Evolutionary conservation across 2,329 filamentous ascomycete species (phyloP).

Genomic region (Aspergillus puulaauensis): DNA sequence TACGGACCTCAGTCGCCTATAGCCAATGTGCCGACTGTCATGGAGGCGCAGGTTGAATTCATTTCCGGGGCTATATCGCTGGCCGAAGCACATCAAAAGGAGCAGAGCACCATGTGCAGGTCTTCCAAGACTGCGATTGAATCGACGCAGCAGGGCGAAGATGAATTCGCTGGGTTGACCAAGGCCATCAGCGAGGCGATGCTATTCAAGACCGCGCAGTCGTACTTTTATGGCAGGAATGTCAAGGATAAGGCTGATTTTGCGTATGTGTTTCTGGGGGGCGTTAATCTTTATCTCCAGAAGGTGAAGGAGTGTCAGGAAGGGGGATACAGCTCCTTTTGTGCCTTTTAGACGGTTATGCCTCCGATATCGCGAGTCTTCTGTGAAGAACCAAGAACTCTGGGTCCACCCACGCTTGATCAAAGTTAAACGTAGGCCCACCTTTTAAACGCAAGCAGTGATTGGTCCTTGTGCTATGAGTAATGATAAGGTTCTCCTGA

Average conservation of each 20-base stretch:
- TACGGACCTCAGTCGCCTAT: constrained; percentile 39
- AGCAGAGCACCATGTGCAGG: neutral
- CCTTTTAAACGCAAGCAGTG: too few species aligned
- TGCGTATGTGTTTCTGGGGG: neutral
- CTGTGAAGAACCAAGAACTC: too few species aligned
- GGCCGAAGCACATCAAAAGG: neutral
- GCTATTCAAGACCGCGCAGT: neutral
- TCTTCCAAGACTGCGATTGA: constrained; percentile 1
- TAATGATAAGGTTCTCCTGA: too few species aligned
- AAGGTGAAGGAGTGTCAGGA: neutral
- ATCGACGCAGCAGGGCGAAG: constrained; percentile 1
- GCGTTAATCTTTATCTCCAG: neutral
- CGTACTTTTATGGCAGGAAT: neutral
- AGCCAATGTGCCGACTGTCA: constrained; percentile 30
- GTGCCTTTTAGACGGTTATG: neutral
- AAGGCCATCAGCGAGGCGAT: neutral
- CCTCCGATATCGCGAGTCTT: too few species aligned
- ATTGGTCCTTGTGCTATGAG: too few species aligned
- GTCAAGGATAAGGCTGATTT: neutral
- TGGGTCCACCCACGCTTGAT: too few species aligned
- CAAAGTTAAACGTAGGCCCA: too few species aligned
- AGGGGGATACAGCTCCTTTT: neutral
- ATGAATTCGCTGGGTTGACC: neutral
- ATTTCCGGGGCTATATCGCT: neutral
- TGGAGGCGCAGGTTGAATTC: constrained; percentile 29